A percentile compares a stretch with the other conserved stretches of the same genome.
phyloP scores from a whole-genome alignment of 2,329 filamentous ascomycete species.

The Hypoxylon sp. region DNA sequence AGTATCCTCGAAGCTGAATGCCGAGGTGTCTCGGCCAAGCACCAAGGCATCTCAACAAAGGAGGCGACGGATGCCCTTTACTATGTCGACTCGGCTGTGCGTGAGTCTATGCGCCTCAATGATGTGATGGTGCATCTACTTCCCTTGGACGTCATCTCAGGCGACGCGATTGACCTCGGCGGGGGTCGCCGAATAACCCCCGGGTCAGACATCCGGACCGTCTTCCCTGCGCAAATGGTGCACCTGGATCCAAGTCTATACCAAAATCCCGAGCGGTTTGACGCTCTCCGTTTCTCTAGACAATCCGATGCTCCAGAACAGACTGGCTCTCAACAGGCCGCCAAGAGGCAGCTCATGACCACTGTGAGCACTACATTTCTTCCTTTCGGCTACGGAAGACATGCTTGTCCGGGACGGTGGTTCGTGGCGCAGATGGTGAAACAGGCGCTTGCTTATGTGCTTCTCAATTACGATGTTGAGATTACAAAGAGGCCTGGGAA shows the following conservation, averaged over 20 bases:
- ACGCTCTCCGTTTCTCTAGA: conserved; percentile 29
- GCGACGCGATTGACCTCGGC: conserved; percentile 1
- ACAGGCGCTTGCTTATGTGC: conserved; percentile 17
- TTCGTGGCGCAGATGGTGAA: conserved; percentile 25
- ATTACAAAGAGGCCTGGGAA: no score
- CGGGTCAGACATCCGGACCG: conserved; percentile 2
- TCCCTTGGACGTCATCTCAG: neutral
- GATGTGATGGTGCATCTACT: neutral
- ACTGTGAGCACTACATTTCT: conserved; percentile 11
- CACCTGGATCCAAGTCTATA: conserved; percentile 13
- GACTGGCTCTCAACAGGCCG: no score
- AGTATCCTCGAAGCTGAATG: conserved; percentile 2
- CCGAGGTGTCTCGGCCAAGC: neutral
- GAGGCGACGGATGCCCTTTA: conserved; percentile 4
- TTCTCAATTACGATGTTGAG: conserved; percentile 25
- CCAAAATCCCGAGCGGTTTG: conserved; percentile 1
- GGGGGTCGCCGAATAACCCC: neutral
- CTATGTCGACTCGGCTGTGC: conserved; percentile 14
- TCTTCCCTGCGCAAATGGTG: conserved; percentile 9
- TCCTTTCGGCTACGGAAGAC: conserved; percentile 27
- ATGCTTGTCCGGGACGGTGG: conserved; percentile 32
- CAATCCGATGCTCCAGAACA: no score
- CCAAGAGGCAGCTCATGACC: neutral
- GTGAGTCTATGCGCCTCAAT: conserved; percentile 14
- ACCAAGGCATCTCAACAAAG: neutral